Percentiles rank a stretch among this genome's conserved stretches.
Evolutionary conservation across 2,329 filamentous ascomycete species (phyloP).

Genomic region (Pestalotiopsis sp.): DNA sequence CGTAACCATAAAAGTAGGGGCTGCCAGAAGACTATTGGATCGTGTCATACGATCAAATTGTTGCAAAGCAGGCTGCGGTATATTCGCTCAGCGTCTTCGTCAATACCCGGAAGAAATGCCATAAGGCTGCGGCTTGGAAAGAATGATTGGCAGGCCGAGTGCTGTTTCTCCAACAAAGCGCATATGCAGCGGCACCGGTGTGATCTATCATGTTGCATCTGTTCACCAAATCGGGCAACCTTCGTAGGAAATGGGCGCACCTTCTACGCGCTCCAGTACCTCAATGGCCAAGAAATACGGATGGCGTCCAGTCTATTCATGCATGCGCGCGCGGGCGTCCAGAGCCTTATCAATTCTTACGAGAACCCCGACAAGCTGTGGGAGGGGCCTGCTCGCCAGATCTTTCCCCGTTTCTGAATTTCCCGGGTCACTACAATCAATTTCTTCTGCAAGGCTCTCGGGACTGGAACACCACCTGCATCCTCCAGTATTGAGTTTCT

Average conservation of each 20-base stretch:
- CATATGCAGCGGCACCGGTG: neutral
- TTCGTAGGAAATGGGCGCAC: too few relatives aligned
- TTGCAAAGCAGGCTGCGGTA: neutral
- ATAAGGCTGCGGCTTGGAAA: neutral
- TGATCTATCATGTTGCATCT: neutral
- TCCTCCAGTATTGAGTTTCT: neutral
- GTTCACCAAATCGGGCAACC: neutral
- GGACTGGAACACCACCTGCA: neutral
- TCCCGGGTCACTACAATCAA: neutral
- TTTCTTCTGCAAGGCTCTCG: neutral
- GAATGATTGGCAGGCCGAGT: neutral
- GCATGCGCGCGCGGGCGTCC: neutral
- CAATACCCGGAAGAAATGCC: neutral
- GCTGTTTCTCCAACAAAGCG: neutral
- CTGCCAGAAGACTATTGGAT: neutral
- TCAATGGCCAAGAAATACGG: neutral
- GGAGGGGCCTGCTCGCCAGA: neutral
- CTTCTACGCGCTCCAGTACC: neutral
- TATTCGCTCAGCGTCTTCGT: neutral
- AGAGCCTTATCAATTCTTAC: neutral
- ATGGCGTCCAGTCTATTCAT: neutral
- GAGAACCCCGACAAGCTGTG: neutral
- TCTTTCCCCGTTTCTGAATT: neutral
- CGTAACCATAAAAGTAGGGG: neutral
- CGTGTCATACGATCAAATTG: neutral